These are phyloP conservation scores for Coemansia sp. DNA, from an alignment of 192 early-diverging fungal genomes.

Conservation along the genomic window DNA sequence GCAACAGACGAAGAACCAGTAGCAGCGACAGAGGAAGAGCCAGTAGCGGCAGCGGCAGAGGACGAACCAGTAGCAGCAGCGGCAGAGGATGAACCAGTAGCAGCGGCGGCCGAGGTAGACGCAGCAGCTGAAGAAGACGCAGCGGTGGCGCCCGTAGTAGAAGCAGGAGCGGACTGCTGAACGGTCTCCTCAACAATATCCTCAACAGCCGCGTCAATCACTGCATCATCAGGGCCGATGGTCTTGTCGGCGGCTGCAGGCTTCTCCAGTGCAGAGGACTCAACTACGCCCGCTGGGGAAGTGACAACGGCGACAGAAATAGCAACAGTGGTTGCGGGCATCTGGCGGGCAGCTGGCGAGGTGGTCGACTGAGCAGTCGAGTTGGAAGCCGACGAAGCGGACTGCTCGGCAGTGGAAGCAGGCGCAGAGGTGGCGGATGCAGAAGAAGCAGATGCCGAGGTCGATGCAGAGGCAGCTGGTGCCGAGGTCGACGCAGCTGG, in stretches of 20 bases:
- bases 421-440: not conserved
- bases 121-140: not conserved
- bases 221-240: not conserved
- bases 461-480: constrained; percentile 1
- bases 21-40: not conserved
- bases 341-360: not conserved
- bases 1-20: not conserved
- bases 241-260: constrained; percentile 6
- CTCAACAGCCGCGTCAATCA: not conserved
- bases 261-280: constrained; percentile 3
- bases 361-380: not conserved
- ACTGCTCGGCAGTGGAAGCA: not conserved
- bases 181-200: not conserved
- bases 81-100: not conserved
- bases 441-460: not conserved
- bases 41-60: not conserved
- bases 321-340: not conserved
- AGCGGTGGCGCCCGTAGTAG: not conserved
- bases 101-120: not conserved
- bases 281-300: not conserved
- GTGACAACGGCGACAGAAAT: not conserved
- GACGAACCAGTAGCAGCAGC: not conserved
- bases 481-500: constrained; percentile 15
- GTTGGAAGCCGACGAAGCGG: not conserved
- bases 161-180: not conserved